Conservation (phyloP, 768 basidiomycete genomes). For the Rhodotorula kratochvilovae region DNA sequence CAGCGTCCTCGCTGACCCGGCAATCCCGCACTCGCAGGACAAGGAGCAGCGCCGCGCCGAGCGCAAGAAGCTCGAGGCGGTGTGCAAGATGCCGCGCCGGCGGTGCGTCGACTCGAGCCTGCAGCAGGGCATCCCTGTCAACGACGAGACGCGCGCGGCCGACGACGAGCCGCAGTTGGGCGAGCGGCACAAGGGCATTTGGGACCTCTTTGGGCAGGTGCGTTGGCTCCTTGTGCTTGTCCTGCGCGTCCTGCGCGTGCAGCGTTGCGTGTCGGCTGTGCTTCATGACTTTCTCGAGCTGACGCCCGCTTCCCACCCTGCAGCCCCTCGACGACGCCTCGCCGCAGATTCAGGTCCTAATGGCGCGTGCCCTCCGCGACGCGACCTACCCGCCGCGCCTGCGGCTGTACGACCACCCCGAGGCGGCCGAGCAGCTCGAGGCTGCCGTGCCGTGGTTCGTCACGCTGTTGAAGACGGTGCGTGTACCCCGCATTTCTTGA, state of each 20-base stretch:
- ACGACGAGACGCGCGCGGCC: conserved; percentile 16
- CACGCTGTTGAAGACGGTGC: conserved; percentile 18
- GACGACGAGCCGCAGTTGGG: conserved; percentile 33
- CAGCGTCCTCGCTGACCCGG: neutral
- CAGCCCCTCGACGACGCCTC: conserved; percentile 27
- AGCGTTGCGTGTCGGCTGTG: too few species aligned
- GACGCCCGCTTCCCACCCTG: too few species aligned
- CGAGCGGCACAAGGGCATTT: conserved; percentile 26
- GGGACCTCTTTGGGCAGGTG: conserved; percentile 30
- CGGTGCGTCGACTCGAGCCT: conserved; percentile 17
- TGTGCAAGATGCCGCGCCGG: conserved; percentile 18
- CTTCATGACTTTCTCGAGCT: too few species aligned
- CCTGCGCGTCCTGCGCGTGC: too few species aligned
- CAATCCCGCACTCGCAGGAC: neutral
- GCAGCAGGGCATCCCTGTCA: conserved; percentile 4
- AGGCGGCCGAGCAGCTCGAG: conserved; percentile 26
- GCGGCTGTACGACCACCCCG: conserved; percentile 16
- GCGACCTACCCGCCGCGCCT: conserved; percentile 21
- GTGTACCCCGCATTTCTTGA: neutral
- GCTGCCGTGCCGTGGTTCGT: conserved; percentile 30
- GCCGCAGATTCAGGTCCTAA: conserved; percentile 34
- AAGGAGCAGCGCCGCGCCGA: neutral
- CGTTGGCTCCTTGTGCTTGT: neutral
- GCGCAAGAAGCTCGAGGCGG: conserved; percentile 30
- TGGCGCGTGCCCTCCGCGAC: conserved; percentile 33